Base-by-base conservation (phyloP, 257 asterid genomes). In the Salvia hispanica region DNA sequence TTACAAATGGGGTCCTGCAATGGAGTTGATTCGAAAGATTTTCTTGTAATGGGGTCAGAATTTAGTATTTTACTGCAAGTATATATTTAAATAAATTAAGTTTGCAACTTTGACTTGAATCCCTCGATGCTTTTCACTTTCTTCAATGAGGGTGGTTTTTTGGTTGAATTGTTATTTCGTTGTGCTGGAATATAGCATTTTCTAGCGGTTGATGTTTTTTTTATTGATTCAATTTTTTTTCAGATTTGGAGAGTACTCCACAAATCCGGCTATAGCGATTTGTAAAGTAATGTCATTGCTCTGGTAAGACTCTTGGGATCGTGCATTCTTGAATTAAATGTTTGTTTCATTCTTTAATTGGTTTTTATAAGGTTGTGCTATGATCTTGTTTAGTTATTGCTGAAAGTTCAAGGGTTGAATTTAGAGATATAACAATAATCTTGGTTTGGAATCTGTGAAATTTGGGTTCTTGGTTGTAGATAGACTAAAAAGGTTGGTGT, bases 31-130 rank as follows among this genome's bases (percentile, higher is more conserved):
- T 59, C 76, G 81, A 53, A 58, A 66, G 67, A 58, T 42, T 37
- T 66, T 47, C 42, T 69, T 65, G 75, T 18, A 67, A 71, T 44
- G 78, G 73, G 62, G 54, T 76, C 71, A 65, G 78, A 13, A 66
- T 58, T 70, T 75, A 40, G 31, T 65, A 14, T 50, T 66, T 72
- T 51, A 12, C 55, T 51, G 55, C 74, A 69, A 18, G 68, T 75
- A 52, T 70, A 72, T 72, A 55, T 51, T 40, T 7, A 6, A 7
- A 40, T 39, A 7, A 6, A 65, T 72, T 75, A 59, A 75, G 77
- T 37, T 75, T 6, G 42, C 82, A 76, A 47, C 78, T 85, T 80
- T 80, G 76, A 15, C 66, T 77, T 76, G 72, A 72, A 43, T 69
- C 66, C 31, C 10, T 74, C 7, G 58, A 16, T 75, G 45, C 31